These are phyloP conservation scores for Phoma herbarum DNA, from an alignment of 2,329 filamentous ascomycete genomes.

Conservation along the genomic window DNA sequence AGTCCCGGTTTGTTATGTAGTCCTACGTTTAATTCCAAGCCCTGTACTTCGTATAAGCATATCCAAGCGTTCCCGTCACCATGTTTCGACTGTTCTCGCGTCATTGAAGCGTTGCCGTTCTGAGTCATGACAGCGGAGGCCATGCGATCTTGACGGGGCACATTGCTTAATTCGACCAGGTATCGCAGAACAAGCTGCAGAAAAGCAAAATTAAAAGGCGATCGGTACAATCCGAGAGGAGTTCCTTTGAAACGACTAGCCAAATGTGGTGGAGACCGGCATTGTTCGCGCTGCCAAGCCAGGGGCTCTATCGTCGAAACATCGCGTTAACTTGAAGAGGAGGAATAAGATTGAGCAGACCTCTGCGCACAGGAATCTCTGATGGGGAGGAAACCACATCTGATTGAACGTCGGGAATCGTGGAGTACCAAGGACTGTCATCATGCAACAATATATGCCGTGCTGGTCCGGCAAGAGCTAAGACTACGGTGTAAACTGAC, in stretches of 20 bases:
- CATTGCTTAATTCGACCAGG: slow-evolving; percentile 10
- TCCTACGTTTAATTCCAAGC: slow-evolving; percentile 17
- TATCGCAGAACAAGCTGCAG: neutral
- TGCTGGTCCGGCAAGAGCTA: neutral
- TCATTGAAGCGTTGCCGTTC: slow-evolving; percentile 16
- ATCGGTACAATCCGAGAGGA: slow-evolving; percentile 21
- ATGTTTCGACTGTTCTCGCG: slow-evolving; percentile 22
- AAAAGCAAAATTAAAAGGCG: slow-evolving; percentile 16
- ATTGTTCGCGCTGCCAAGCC: slow-evolving; percentile 28
- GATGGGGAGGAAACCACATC: slow-evolving; percentile 13
- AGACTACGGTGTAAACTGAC: neutral
- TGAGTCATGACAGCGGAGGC: slow-evolving; percentile 12
- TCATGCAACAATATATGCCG: neutral
- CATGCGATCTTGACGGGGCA: slow-evolving; percentile 22
- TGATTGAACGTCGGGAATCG: neutral
- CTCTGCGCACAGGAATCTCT: slow-evolving; percentile 1
- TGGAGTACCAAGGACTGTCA: neutral
- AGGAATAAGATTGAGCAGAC: slow-evolving; percentile 21
- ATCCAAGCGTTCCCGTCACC: slow-evolving; percentile 13
- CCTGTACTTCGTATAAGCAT: slow-evolving; percentile 9
- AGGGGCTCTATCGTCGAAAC: slow-evolving; percentile 28
- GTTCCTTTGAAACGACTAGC: slow-evolving; percentile 32
- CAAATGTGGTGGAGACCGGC: slow-evolving; percentile 7
- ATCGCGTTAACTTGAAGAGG: slow-evolving; percentile 16
- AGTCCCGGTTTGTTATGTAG: slow-evolving; percentile 3